Conservation (phyloP, 2,329 filamentous ascomycete genomes). For the Neopestalotiopsis sp. region DNA sequence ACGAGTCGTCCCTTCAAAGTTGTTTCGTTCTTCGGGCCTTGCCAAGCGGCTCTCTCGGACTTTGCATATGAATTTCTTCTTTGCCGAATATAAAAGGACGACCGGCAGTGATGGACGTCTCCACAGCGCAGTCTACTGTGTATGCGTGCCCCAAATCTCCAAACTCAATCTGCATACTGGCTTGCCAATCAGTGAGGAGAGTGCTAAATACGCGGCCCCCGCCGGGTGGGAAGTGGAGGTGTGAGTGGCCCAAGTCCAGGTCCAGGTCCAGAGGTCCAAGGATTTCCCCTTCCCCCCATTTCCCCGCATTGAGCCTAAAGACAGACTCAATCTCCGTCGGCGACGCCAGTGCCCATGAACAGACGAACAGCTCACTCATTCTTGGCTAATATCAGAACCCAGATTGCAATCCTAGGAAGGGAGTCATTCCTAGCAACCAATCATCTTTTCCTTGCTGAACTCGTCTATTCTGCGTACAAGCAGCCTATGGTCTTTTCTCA, state of each 20-base stretch:
- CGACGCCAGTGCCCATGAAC: not conserved
- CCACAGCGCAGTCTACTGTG: not conserved
- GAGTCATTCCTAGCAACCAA: not conserved
- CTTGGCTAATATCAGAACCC: constrained; percentile 6
- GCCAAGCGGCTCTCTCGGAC: not conserved
- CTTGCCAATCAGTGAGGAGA: too few relatives aligned
- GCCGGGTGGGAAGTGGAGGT: not conserved
- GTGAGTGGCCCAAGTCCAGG: too few relatives aligned
- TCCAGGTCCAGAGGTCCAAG: not conserved
- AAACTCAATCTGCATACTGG: not conserved
- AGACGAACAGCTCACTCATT: not conserved
- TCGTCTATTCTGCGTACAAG: not conserved
- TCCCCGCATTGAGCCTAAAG: constrained; percentile 40
- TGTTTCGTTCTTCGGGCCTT: not conserved
- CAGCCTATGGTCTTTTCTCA: not conserved
- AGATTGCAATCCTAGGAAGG: not conserved
- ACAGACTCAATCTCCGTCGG: constrained; percentile 29
- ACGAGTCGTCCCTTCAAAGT: not conserved
- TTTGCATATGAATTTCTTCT: not conserved
- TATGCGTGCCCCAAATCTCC: not conserved
- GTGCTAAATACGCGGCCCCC: not conserved
- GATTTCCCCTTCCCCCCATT: not conserved
- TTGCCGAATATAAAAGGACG: not conserved
- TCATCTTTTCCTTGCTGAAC: too few relatives aligned
- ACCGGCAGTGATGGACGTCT: too few relatives aligned